These are phyloP conservation scores for Mrakia hoshinonis DNA, from an alignment of 768 basidiomycete species.

Conservation along the genomic window DNA sequence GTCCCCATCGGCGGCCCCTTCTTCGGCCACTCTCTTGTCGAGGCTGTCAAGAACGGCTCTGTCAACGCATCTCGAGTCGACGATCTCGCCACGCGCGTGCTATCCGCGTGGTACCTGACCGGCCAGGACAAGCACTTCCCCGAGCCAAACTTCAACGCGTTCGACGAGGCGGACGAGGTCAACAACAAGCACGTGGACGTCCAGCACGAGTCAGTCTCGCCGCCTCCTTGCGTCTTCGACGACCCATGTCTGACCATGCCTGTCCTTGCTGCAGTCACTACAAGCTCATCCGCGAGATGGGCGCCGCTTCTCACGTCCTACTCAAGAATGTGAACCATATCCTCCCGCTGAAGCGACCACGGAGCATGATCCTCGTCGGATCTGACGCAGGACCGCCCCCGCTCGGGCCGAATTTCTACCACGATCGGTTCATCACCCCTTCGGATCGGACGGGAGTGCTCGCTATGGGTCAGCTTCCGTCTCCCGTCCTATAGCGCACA, in stretches of 20 bases:
- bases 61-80: constrained; percentile 47
- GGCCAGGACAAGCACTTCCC: constrained; percentile 51
- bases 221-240: not conserved
- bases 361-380: constrained; percentile 53
- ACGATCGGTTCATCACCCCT: constrained; percentile 47
- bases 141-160: constrained; percentile 50
- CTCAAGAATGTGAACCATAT: constrained; percentile 23
- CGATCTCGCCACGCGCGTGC: constrained; percentile 55
- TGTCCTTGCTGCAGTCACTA: not conserved
- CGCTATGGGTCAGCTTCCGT: constrained; percentile 62
- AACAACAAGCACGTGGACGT: constrained; percentile 48
- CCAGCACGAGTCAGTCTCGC: constrained; percentile 43
- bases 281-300: constrained; percentile 59
- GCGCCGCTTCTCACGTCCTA: constrained; percentile 52
- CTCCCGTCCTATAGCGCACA: too few relatives aligned
- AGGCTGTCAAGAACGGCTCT: constrained; percentile 61
- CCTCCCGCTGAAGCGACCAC: constrained; percentile 25
- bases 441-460: constrained; percentile 33
- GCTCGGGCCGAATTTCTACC: constrained; percentile 62
- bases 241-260: too few relatives aligned
- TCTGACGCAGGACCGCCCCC: constrained; percentile 53
- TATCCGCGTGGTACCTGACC: constrained; percentile 46
- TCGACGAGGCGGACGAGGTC: not conserved
- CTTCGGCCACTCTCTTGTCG: constrained; percentile 61
- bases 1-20: constrained; percentile 42